These are phyloP conservation scores for Carpinus viminea DNA, from an alignment of 306 rosid genomes.

Conservation along the genomic window DNA sequence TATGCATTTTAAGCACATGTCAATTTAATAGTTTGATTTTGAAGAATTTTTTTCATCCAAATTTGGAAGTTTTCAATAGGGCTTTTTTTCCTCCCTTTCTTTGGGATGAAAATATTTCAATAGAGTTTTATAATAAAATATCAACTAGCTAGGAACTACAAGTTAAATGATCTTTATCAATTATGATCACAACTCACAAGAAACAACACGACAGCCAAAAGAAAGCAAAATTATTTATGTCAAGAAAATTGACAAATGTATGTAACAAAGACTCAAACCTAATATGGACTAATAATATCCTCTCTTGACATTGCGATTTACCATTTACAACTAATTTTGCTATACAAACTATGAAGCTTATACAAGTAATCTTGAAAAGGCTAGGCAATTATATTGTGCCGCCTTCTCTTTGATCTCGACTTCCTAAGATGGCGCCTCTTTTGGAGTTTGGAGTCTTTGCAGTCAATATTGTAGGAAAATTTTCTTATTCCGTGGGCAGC, in stretches of 20 bases:
- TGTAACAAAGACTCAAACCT: slow-evolving; percentile 27
- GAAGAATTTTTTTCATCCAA: too few species aligned
- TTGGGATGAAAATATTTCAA: too few species aligned
- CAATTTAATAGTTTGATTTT: too few species aligned
- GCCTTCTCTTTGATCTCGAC: slow-evolving; percentile 33
- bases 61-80: too few species aligned
- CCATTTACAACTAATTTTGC: slow-evolving; percentile 57
- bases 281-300: slow-evolving; percentile 16
- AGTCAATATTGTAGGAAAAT: too few species aligned
- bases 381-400: slow-evolving; percentile 24
- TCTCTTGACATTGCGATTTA: slow-evolving; percentile 37
- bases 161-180: not conserved
- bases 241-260: slow-evolving; percentile 44
- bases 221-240: slow-evolving; percentile 1
- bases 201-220: not conserved
- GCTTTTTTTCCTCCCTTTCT: too few species aligned
- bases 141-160: too few species aligned
- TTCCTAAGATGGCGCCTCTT: slow-evolving; percentile 39
- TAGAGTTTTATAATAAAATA: too few species aligned
- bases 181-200: not conserved
- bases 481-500: too few species aligned
- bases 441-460: too few species aligned
- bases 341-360: slow-evolving; percentile 49
- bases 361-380: slow-evolving; percentile 36
- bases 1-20: too few species aligned